These are phyloP conservation scores for Zygosaccharomyces bailii DNA, from an alignment of 805 yeast genomes.

Conservation along the genomic window DNA sequence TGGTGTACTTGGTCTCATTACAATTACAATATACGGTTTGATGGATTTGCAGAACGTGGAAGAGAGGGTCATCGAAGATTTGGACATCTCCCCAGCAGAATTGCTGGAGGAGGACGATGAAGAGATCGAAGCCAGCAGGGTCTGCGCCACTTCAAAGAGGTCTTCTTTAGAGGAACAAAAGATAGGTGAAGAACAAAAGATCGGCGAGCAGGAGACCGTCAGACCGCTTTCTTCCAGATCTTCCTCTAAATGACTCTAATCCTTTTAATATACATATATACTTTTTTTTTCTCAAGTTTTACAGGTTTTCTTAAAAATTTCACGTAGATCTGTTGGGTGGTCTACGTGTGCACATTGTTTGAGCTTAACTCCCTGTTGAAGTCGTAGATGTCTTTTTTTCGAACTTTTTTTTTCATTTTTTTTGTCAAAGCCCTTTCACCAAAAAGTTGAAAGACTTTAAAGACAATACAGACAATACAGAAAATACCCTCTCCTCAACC, in stretches of 20 bases:
- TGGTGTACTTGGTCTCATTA: slow-evolving; percentile 75
- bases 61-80: slow-evolving; percentile 52
- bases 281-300: too few relatives aligned
- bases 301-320: not conserved
- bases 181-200: not conserved
- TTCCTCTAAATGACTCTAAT: not conserved
- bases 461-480: too few relatives aligned
- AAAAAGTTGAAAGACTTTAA: too few relatives aligned
- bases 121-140: slow-evolving; percentile 6
- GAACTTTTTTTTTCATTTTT: not conserved
- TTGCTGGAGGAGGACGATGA: slow-evolving; percentile 29
- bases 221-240: not conserved
- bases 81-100: slow-evolving; percentile 46
- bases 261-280: not conserved
- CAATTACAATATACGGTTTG: slow-evolving; percentile 81
- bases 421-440: not conserved
- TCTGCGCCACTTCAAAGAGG: slow-evolving; percentile 5
- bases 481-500: not conserved
- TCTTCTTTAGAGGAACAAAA: not conserved
- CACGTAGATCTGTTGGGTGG: not conserved
- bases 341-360: too few relatives aligned
- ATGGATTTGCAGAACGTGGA: slow-evolving; percentile 74
- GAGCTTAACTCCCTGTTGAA: too few relatives aligned
- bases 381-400: not conserved
- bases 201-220: not conserved